Evolutionary conservation across 768 basidiomycete genomes (phyloP), one percentile per base, ranked within the genome.

Genomic region (Cystofilobasidium ferigula): DNA sequence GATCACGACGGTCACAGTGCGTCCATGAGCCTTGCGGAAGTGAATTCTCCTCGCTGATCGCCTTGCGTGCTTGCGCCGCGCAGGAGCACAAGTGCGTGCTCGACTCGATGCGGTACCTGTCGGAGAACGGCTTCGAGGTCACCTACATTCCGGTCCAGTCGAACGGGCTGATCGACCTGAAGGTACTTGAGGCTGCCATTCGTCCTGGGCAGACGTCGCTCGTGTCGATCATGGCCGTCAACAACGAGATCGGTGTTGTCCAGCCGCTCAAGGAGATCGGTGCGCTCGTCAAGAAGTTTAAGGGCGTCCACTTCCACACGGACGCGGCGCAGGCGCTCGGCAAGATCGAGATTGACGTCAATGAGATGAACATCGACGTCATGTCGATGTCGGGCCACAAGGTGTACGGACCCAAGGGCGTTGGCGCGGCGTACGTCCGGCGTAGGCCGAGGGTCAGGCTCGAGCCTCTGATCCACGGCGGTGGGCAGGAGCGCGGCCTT

Each of bases 51-150:
- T n/a, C n/a, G n/a, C n/a, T n/a, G n/a, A n/a, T n/a, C n/a, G 26
- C 28, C 35, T 62, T 30, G 42, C 36, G 61, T 48, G 20, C 26
- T 40, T 56, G 26, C 54, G 26, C 7, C 54, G 20, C 28, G n/a
- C 71, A 92, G 87, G 95, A 99, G 76, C 95, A 99, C 78, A 99
- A 99, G 81, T 99, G 95, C 74, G 95, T 99, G 0, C 82, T 98
- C 57, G 95, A 99, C 76, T 98, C 94, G 4, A 98, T 92, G 78
- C 84, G 95, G 73, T 90, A 89, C 74, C 83, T 99, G 9, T 83
- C 87, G 24, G 93, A 97, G 75, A 92, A 98, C 78, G 95, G 94
- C 5, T 98, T 97, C 76, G 94, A 98, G 60, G 81, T 98, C 64
- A 98, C 95, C 16, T 99, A 98, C 77, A 81, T 99, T n/a, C 92